phyloP scores from a whole-genome alignment of 2,329 filamentous ascomycete genomes.

The Paraconiothyrium sp. region DNA sequence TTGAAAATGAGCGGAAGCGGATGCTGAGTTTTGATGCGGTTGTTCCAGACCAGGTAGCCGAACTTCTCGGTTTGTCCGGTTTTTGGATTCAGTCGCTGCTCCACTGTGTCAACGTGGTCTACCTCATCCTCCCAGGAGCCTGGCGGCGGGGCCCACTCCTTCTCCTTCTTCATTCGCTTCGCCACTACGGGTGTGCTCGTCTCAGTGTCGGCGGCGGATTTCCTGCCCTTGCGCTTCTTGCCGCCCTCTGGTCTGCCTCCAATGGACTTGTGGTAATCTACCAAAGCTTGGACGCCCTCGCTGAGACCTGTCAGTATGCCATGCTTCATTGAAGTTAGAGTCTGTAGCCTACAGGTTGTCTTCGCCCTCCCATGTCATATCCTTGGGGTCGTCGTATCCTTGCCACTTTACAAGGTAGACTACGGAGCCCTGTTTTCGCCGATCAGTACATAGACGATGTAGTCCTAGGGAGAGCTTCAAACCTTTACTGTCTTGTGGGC shows the following conservation, averaged over 20 bases:
- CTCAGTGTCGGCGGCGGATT: conserved; percentile 35
- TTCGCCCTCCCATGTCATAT: conserved; percentile 82
- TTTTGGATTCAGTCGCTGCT: conserved; percentile 62
- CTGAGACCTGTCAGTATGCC: conserved; percentile 20
- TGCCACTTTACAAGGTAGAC: conserved; percentile 83
- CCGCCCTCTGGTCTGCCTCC: conserved; percentile 71
- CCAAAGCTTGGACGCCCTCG: conserved; percentile 62
- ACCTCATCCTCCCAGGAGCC: conserved; percentile 83
- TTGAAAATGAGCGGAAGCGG: conserved; percentile 73
- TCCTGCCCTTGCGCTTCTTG: conserved; percentile 59
- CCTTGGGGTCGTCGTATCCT: conserved; percentile 74
- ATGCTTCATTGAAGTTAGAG: too few relatives aligned
- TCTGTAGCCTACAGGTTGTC: conserved; percentile 69
- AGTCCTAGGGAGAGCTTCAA: conserved; percentile 53
- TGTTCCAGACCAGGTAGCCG: conserved; percentile 78
- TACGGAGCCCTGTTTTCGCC: conserved; percentile 26
- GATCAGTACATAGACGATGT: conserved; percentile 49
- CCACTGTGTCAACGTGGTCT: conserved; percentile 74
- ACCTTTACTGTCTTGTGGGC: conserved; percentile 64
- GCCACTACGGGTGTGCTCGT: conserved; percentile 34
- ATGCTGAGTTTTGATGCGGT: conserved; percentile 78
- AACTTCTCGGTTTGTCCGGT: conserved; percentile 63
- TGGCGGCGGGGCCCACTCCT: conserved; percentile 71
- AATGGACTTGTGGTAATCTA: conserved; percentile 69
- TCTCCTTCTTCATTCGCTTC: conserved; percentile 54